Percentiles rank a stretch among this genome's conserved stretches.
Conservation (phyloP, 805 yeast genomes). For the Ogataea ganodermae region DNA sequence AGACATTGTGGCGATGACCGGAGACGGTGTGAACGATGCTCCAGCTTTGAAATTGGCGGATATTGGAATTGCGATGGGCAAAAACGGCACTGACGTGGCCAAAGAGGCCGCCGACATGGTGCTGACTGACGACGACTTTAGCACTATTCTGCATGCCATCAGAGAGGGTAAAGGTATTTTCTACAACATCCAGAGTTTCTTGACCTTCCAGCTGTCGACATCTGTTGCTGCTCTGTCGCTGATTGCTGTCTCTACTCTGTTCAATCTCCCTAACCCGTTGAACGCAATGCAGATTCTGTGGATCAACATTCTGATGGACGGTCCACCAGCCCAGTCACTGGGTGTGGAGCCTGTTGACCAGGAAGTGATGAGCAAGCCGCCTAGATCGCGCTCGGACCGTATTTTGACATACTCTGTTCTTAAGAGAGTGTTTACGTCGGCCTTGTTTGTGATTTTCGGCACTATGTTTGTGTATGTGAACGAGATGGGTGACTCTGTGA, state of each 20-base stretch:
- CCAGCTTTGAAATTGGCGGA: conserved; percentile 97
- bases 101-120: conserved; percentile 99
- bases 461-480: conserved; percentile 83
- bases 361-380: conserved; percentile 95
- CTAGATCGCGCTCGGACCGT: conserved; percentile 83
- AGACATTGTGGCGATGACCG: conserved; percentile 98
- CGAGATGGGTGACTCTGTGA: conserved; percentile 85
- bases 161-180: conserved; percentile 98
- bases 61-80: conserved; percentile 93
- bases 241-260: conserved; percentile 83
- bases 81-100: conserved; percentile 96
- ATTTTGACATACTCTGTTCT: conserved; percentile 73
- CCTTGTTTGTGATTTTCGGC: conserved; percentile 75
- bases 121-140: conserved; percentile 93
- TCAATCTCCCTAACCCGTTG: conserved; percentile 88
- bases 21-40: conserved; percentile 98
- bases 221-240: conserved; percentile 92
- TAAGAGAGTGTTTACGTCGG: conserved; percentile 73
- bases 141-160: conserved; percentile 89
- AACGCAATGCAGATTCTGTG: conserved; percentile 98
- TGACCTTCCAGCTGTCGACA: conserved; percentile 94
- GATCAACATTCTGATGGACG: conserved; percentile 98
- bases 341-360: conserved; percentile 98
- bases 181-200: conserved; percentile 90
- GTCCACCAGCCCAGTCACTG: conserved; percentile 97